These are phyloP conservation scores for Pisolithus orientalis DNA, from an alignment of 768 basidiomycete genomes.

Conservation along the genomic window DNA sequence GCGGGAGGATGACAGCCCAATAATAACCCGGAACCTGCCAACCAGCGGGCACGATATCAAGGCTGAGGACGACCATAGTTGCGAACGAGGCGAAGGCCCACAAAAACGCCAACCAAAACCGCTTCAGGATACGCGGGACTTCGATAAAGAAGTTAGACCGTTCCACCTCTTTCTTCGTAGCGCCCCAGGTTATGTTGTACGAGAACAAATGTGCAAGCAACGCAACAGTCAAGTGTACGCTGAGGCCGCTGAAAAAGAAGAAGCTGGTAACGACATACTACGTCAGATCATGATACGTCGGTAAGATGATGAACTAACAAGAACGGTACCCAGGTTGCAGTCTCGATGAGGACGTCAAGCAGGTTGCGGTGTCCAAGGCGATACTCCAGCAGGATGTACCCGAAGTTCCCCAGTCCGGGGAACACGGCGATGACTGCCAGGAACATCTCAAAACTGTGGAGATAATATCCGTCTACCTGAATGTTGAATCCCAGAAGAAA, in stretches of 20 bases:
- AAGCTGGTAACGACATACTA: slow-evolving; percentile 16
- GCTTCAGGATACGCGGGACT: slow-evolving; percentile 74
- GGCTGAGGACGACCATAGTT: slow-evolving; percentile 52
- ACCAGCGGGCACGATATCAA: slow-evolving; percentile 46
- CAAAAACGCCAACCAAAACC: slow-evolving; percentile 64
- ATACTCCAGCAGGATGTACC: slow-evolving; percentile 69
- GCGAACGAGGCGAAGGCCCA: slow-evolving; percentile 46
- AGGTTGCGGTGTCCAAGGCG: slow-evolving; percentile 45
- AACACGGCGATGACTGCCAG: slow-evolving; percentile 71
- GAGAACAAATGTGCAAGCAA: slow-evolving; percentile 52
- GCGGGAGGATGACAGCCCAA: slow-evolving; percentile 77
- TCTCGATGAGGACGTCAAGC: slow-evolving; percentile 19
- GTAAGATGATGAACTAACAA: slow-evolving; percentile 20
- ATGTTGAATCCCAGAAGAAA: slow-evolving; percentile 66
- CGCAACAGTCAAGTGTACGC: slow-evolving; percentile 46
- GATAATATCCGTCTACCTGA: slow-evolving; percentile 69
- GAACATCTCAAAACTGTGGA: slow-evolving; percentile 78
- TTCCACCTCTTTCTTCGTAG: slow-evolving; percentile 79
- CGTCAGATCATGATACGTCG: background rate
- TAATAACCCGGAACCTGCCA: slow-evolving; percentile 58
- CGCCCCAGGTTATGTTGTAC: slow-evolving; percentile 52
- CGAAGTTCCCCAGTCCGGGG: slow-evolving; percentile 65
- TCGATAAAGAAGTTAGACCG: slow-evolving; percentile 88
- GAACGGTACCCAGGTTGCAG: slow-evolving; percentile 28
- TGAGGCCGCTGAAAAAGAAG: slow-evolving; percentile 53